These are phyloP conservation scores for Pseudogymnoascus sp. DNA, from an alignment of 2,329 filamentous ascomycete genomes.

Conservation along the genomic window DNA sequence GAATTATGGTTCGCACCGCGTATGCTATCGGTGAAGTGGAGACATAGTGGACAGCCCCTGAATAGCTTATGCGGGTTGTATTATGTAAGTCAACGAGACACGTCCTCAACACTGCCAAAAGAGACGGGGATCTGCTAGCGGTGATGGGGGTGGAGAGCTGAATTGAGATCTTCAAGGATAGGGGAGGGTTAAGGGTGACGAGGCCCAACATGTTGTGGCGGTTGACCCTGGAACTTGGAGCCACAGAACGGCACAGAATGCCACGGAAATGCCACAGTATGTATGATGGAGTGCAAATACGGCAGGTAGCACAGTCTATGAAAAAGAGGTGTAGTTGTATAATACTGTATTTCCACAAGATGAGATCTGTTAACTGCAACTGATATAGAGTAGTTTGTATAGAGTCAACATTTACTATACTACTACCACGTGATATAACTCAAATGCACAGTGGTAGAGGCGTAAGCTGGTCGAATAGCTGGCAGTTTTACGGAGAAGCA, in stretches of 20 bases:
- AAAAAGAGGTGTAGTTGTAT: not conserved
- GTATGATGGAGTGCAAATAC: not conserved
- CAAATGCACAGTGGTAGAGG: not conserved
- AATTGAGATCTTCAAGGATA: conserved; percentile 8
- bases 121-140: not conserved
- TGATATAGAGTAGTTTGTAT: not conserved
- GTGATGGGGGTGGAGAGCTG: not conserved
- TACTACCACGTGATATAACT: not conserved
- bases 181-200: not conserved
- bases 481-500: too few relatives aligned
- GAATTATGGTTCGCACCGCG: conserved; percentile 4
- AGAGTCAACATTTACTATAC: not conserved
- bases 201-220: not conserved
- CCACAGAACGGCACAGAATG: not conserved
- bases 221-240: not conserved
- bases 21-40: conserved; percentile 2
- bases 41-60: conserved; percentile 1
- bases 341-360: not conserved
- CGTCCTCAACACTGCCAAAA: not conserved
- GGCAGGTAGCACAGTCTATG: not conserved
- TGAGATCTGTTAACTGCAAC: not conserved
- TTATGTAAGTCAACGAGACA: conserved; percentile 4
- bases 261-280: not conserved
- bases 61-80: not conserved
- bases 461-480: not conserved